Conservation (phyloP, 202 grass and related monocot genomes). For the Setaria italica region DNA sequence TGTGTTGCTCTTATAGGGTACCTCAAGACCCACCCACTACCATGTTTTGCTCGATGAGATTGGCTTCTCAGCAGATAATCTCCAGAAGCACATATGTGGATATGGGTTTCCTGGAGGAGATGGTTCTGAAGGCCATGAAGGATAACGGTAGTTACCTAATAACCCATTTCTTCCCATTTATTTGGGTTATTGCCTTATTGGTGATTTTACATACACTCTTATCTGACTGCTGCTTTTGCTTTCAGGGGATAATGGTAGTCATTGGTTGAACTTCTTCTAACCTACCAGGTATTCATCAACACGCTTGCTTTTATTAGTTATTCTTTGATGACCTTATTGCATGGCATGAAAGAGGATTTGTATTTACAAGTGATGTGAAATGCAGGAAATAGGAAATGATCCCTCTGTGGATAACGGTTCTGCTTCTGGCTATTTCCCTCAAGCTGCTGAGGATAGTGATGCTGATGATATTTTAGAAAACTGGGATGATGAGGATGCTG, state of each 20-base stretch:
- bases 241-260: slow-evolving; percentile 59
- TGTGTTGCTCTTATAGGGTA: too few relatives aligned
- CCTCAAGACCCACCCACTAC: too few relatives aligned
- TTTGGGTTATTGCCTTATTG: not conserved
- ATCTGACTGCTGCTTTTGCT: slow-evolving; percentile 21
- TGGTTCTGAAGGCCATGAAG: slow-evolving; percentile 64
- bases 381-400: slow-evolving; percentile 60
- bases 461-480: slow-evolving; percentile 37
- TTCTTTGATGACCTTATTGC: slow-evolving; percentile 26
- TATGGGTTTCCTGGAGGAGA: slow-evolving; percentile 75
- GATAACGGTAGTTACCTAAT: slow-evolving; percentile 49
- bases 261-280: slow-evolving; percentile 72
- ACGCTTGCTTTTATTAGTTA: slow-evolving; percentile 24
- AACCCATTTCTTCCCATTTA: slow-evolving; percentile 36
- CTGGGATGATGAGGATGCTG: slow-evolving; percentile 46
- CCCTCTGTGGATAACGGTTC: slow-evolving; percentile 38
- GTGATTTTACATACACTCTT: slow-evolving; percentile 25
- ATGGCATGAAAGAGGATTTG: not conserved
- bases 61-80: too few relatives aligned
- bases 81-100: slow-evolving; percentile 42
- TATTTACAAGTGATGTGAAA: slow-evolving; percentile 29
- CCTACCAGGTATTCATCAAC: slow-evolving; percentile 55
- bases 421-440: slow-evolving; percentile 31
- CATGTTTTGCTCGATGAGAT: too few relatives aligned
- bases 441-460: slow-evolving; percentile 22